Conservation (phyloP, 2,329 filamentous ascomycete genomes). For the Monilinia polystroma region DNA sequence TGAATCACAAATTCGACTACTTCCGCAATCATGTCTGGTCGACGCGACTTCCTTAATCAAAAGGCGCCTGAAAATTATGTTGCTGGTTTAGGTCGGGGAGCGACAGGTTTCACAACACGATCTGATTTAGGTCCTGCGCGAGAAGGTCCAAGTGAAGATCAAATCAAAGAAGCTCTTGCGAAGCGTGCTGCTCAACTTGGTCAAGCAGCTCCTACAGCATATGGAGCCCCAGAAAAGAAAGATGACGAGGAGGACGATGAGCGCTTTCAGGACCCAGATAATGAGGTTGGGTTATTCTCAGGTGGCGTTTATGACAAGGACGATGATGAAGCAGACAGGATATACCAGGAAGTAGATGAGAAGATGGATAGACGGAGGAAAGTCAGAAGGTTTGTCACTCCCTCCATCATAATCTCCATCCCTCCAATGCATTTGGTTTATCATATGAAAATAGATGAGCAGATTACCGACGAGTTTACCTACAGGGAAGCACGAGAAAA, state of each 20-base stretch:
- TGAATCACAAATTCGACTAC: neutral
- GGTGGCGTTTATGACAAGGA: constrained; percentile 96
- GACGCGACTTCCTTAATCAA: constrained; percentile 85
- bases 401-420: constrained; percentile 32
- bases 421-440: constrained; percentile 60
- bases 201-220: constrained; percentile 67
- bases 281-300: constrained; percentile 92
- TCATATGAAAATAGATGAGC: constrained; percentile 64
- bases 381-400: constrained; percentile 73
- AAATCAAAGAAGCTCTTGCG: constrained; percentile 95
- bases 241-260: constrained; percentile 73
- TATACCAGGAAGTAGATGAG: constrained; percentile 94
- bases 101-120: constrained; percentile 95
- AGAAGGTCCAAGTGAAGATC: constrained; percentile 93
- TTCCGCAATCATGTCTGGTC: constrained; percentile 42
- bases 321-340: constrained; percentile 94
- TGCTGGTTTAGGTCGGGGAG: constrained; percentile 93
- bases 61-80: constrained; percentile 86
- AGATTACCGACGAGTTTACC: constrained; percentile 73
- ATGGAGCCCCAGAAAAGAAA: constrained; percentile 57
- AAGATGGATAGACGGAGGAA: constrained; percentile 91
- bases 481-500: constrained; percentile 90
- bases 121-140: constrained; percentile 94
- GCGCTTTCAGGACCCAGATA: constrained; percentile 92
- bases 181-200: constrained; percentile 86